Evolutionary conservation across 108 stramenopile species (phyloP).

Genomic region (Cyclotella choctawhatcheeana): DNA sequence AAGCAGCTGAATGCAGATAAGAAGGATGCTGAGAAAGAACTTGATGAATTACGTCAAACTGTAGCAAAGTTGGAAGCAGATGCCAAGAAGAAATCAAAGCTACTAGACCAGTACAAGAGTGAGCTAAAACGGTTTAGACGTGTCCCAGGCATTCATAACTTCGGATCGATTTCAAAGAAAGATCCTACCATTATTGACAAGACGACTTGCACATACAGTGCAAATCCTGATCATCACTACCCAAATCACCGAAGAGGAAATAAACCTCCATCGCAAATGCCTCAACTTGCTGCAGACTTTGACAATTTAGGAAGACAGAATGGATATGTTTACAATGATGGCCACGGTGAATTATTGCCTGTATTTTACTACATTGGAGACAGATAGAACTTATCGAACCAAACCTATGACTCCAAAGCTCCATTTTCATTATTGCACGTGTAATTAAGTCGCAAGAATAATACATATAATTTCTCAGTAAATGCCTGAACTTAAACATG

Average conservation of each 20-base stretch:
- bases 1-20: slow-evolving; percentile 9
- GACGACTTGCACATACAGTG: slow-evolving; percentile 53
- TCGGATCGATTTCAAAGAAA: slow-evolving; percentile 44
- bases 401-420: too few species aligned
- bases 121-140: slow-evolving; percentile 44
- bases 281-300: slow-evolving; percentile 27
- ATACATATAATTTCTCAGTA: too few species aligned
- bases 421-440: too few species aligned
- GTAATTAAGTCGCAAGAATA: too few species aligned
- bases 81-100: slow-evolving; percentile 13
- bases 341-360: slow-evolving; percentile 41
- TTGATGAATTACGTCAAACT: slow-evolving; percentile 31
- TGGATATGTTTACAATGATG: slow-evolving; percentile 54
- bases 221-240: slow-evolving; percentile 52
- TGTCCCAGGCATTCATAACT: slow-evolving; percentile 54
- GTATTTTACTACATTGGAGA: slow-evolving; percentile 46
- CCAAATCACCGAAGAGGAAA: slow-evolving; percentile 46
- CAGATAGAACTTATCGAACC: too few species aligned
- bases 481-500: too few species aligned
- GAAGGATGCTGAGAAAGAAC: slow-evolving; percentile 13
- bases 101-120: slow-evolving; percentile 35
- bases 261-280: slow-evolving; percentile 49
- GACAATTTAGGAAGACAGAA: slow-evolving; percentile 51
- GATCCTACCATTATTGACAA: slow-evolving; percentile 46
- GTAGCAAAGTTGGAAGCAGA: slow-evolving; percentile 28